A percentile compares a stretch with the other conserved stretches of the same genome.
These are phyloP conservation scores for Asterochloris sp. DNA, from an alignment of 139 green algal genomes.

Conservation along the genomic window DNA sequence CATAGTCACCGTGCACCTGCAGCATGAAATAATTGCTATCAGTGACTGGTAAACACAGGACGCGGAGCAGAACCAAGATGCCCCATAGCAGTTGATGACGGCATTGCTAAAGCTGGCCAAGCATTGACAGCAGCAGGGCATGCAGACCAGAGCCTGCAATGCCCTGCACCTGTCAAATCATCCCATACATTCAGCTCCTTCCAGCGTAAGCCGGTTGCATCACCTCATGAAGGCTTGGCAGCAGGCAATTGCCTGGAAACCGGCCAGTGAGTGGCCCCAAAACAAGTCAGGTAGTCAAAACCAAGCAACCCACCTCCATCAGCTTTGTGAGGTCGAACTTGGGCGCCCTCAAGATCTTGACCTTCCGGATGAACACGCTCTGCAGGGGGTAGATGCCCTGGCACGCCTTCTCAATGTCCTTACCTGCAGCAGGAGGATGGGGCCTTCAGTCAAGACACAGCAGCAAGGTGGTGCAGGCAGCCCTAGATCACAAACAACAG, in stretches of 20 bases:
- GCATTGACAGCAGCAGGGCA: no score
- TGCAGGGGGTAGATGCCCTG: constrained; percentile 89
- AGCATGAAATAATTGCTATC: no score
- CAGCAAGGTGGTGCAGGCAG: no score
- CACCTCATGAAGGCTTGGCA: neutral
- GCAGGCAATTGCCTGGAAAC: neutral
- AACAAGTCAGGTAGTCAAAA: neutral
- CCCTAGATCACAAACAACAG: neutral
- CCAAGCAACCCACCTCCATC: constrained; percentile 83
- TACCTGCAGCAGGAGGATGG: constrained; percentile 31
- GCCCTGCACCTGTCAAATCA: no score
- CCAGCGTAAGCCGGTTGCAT: no score
- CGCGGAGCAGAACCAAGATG: no score
- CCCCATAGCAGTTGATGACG: no score
- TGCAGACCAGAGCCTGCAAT: no score
- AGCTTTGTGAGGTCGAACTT: constrained; percentile 98
- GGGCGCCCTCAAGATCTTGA: constrained; percentile 97
- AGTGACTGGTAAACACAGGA: no score
- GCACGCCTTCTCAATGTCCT: constrained; percentile 97
- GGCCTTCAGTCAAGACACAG: no score
- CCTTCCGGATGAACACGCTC: constrained; percentile 97
- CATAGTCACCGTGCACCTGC: constrained; percentile 73
- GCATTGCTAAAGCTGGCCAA: no score
- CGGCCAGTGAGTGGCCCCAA: neutral
- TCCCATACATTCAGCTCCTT: no score